Base-by-base conservation (phyloP, 768 basidiomycete genomes). In the Crucibulum laeve region DNA sequence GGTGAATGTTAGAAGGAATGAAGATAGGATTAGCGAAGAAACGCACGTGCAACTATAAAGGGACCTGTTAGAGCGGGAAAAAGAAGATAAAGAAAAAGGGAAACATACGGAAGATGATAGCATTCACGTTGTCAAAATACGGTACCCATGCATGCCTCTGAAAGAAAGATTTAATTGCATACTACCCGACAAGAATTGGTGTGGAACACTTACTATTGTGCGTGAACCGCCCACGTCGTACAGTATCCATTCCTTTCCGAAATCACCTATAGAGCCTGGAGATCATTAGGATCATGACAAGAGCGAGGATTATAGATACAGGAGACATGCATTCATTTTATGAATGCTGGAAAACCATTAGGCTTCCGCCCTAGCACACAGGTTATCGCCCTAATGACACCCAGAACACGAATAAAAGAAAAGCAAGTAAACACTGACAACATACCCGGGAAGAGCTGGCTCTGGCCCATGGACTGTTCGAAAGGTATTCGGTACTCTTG, bases 101-200 rank as follows among this genome's bases (percentile, higher is more conserved):
- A 0, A 64, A 79, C 51, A 62, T 68, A 58, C 87, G 77, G 63
- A 89, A 88, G 48, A 89, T 87, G 52, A 89, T 82, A 3, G 85
- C 82, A 53, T 84, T 77, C 19, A 84, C 76, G 49, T 76, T 75
- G 47, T 86, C 80, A 43, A 86, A 86, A 54, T 73, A 84, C 5
- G 82, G 77, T 3, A 82, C 63, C 86, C 86, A 88, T 21, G 80
- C 80, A 35, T 79, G 71, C 11, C 86, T 79, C 81, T 86, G 30
- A 34, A 17, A 28, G 15, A 42, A 38, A 7, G 40, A 34, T 21
- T 13, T 23, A 14, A 13, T 23, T 18, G 6, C 18, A 32, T 13
- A 6, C 3, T 13, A 28, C 32, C 26, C 23, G 30, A 11, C 15
- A 42, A 17, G 0, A 28, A 8, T 30, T 25, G 23, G 41, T 33